A percentile compares a stretch with the other conserved stretches of the same genome.
phyloP scores from a whole-genome alignment of 805 yeast genomes.

The Jamesozyma lodderae region DNA sequence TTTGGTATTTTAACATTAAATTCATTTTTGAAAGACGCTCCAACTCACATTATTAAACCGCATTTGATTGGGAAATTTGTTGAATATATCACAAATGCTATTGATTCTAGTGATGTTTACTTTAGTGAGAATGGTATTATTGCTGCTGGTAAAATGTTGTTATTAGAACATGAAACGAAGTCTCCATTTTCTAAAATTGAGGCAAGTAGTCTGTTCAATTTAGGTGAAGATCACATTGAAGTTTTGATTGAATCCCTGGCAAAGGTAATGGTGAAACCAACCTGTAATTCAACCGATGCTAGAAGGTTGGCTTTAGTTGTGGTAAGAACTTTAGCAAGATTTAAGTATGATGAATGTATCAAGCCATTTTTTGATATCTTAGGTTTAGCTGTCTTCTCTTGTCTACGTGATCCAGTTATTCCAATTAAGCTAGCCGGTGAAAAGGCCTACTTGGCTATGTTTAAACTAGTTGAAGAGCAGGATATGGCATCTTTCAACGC shows the following conservation, averaged over 20 bases:
- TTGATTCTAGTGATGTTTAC: conserved; percentile 35
- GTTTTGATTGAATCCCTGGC: conserved; percentile 45
- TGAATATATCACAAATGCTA: conserved; percentile 39
- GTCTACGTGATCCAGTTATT: conserved; percentile 79
- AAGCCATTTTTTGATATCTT: conserved; percentile 46
- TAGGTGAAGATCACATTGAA: conserved; percentile 35
- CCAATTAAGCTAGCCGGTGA: conserved; percentile 94
- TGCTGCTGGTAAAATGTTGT: conserved; percentile 73
- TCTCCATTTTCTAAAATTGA: conserved; percentile 30
- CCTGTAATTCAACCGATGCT: conserved; percentile 59
- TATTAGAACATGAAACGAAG: conserved; percentile 39
- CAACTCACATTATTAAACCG: conserved; percentile 48
- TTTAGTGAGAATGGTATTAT: conserved; percentile 67
- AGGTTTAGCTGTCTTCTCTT: conserved; percentile 67
- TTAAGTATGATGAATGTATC: conserved; percentile 42
- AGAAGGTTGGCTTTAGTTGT: conserved; percentile 73
- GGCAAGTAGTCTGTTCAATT: conserved; percentile 28
- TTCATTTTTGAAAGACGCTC: conserved; percentile 72
- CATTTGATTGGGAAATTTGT: conserved; percentile 44
- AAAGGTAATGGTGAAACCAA: conserved; percentile 42
- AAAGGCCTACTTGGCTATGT: conserved; percentile 68
- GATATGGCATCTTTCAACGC: conserved; percentile 41
- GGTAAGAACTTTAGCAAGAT: conserved; percentile 63
- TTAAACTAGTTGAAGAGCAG: conserved; percentile 62
- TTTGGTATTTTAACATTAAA: conserved; percentile 68